Conservation (phyloP, 2,329 filamentous ascomycete genomes). For the Elsinoe fawcettii region DNA sequence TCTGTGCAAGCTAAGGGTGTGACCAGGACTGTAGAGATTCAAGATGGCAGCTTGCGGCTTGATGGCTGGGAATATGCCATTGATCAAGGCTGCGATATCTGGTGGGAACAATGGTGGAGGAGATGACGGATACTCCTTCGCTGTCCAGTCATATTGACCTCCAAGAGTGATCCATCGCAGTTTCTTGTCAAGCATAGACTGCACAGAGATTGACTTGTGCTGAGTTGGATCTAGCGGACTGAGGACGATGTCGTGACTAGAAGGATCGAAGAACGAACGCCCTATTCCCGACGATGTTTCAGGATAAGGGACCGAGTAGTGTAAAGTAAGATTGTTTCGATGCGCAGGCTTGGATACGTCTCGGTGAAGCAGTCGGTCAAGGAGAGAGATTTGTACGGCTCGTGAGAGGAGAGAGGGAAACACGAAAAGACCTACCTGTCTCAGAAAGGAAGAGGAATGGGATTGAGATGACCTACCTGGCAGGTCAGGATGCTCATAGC, state of each 20-base stretch:
- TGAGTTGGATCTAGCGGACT: conserved; percentile 60
- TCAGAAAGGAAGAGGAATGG: neutral
- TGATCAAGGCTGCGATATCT: conserved; percentile 63
- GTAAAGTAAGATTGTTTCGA: conserved; percentile 82
- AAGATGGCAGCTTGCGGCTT: conserved; percentile 82
- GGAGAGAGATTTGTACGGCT: conserved; percentile 58
- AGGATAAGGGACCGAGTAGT: conserved; percentile 64
- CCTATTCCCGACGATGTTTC: conserved; percentile 25
- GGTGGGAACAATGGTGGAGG: conserved; percentile 62
- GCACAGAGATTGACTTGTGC: conserved; percentile 66
- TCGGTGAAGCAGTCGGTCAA: conserved; percentile 67
- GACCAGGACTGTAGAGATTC: conserved; percentile 84
- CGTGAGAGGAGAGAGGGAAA: conserved; percentile 67
- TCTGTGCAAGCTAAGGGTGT: conserved; percentile 85
- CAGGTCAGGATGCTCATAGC: conserved; percentile 56
- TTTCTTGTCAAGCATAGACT: conserved; percentile 66
- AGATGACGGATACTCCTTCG: conserved; percentile 68
- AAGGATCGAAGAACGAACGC: conserved; percentile 49
- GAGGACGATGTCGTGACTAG: conserved; percentile 23
- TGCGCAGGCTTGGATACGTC: conserved; percentile 68
- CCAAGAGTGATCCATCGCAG: conserved; percentile 92
- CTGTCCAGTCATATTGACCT: conserved; percentile 94
- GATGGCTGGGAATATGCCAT: conserved; percentile 66
- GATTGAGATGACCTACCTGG: conserved; percentile 50
- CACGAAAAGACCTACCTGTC: conserved; percentile 59